phyloP scores from a whole-genome alignment of 1,139 yeast species.

The Hemisphaericaspora xylofermentans region DNA sequence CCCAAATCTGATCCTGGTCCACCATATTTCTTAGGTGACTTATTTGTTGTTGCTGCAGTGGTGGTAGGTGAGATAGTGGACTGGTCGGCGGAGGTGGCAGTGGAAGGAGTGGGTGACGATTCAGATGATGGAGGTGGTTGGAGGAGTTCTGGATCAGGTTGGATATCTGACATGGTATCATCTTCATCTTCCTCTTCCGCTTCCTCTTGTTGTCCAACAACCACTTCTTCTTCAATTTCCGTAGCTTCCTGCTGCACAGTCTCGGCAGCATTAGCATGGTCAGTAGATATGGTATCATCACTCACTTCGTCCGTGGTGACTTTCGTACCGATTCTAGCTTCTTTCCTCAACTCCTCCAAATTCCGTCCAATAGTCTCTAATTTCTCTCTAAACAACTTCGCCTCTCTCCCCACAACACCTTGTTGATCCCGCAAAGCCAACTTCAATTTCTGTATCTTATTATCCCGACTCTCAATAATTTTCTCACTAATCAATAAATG shows the following conservation, averaged over 20 bases:
- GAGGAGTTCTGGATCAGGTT: slow-evolving; percentile 3
- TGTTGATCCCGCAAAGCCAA: slow-evolving; percentile 52
- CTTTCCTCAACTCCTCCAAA: slow-evolving; percentile 30
- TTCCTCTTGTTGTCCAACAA: not conserved
- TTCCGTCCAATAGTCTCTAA: slow-evolving; percentile 38
- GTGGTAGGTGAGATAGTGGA: not conserved
- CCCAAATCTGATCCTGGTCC: too few species aligned
- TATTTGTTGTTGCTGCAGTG: not conserved
- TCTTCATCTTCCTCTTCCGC: not conserved
- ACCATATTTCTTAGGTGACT: too few species aligned
- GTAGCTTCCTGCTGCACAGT: not conserved
- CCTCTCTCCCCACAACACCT: slow-evolving; percentile 47
- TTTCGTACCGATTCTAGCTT: too few species aligned
- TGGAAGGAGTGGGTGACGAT: not conserved
- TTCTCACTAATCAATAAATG: slow-evolving; percentile 55
- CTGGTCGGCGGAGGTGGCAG: not conserved
- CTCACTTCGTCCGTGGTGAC: too few species aligned
- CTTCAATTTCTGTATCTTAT: slow-evolving; percentile 58
- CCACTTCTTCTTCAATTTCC: not conserved
- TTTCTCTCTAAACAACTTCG: slow-evolving; percentile 53
- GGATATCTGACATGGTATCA: not conserved
- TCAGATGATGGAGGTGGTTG: not conserved
- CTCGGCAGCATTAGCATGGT: not conserved
- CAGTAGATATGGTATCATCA: too few species aligned
- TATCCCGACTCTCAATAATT: slow-evolving; percentile 59